A percentile compares a stretch with the other conserved stretches of the same genome.
These are phyloP conservation scores for Trichosporon coremiiforme DNA, from an alignment of 1,284 basidiomycete species.

Conservation along the genomic window DNA sequence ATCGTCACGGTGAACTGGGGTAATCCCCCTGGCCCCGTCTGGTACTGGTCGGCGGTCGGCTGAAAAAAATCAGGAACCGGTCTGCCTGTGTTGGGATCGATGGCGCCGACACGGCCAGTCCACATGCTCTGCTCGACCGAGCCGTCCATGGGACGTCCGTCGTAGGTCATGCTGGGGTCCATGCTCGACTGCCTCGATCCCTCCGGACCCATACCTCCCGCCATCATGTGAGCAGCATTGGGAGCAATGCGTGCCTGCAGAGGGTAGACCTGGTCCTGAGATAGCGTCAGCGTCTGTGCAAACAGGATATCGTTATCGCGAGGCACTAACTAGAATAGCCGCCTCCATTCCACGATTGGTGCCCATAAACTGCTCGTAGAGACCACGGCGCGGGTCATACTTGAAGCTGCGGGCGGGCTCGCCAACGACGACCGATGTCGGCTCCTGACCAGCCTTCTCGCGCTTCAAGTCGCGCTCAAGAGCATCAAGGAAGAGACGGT, in stretches of 20 bases:
- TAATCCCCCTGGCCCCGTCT: constrained; percentile 27
- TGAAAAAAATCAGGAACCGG: constrained; percentile 26
- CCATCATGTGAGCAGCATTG: constrained; percentile 21
- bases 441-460: constrained; percentile 81
- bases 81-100: constrained; percentile 25
- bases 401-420: constrained; percentile 69
- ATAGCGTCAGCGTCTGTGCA: constrained; percentile 10
- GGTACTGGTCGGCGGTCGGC: constrained; percentile 28
- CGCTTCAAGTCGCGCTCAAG: constrained; percentile 89
- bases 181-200: constrained; percentile 30
- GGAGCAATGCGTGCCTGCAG: constrained; percentile 32
- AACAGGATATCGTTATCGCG: not conserved
- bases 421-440: constrained; percentile 72
- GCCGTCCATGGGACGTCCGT: constrained; percentile 23
- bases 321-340: constrained; percentile 35
- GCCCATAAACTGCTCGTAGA: constrained; percentile 78
- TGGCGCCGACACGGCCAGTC: constrained; percentile 21
- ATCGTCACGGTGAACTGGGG: constrained; percentile 35
- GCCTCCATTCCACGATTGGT: constrained; percentile 49
- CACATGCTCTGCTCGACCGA: constrained; percentile 21
- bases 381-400: constrained; percentile 78
- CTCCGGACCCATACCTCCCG: constrained; percentile 14
- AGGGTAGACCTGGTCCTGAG: constrained; percentile 35
- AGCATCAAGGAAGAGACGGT: constrained; percentile 91
- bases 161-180: constrained; percentile 29